Percentiles rank a stretch among this genome's conserved stretches.
Evolutionary conservation across 2,329 filamentous ascomycete genomes (phyloP).

Genomic region (Podosphaera xanthii): DNA sequence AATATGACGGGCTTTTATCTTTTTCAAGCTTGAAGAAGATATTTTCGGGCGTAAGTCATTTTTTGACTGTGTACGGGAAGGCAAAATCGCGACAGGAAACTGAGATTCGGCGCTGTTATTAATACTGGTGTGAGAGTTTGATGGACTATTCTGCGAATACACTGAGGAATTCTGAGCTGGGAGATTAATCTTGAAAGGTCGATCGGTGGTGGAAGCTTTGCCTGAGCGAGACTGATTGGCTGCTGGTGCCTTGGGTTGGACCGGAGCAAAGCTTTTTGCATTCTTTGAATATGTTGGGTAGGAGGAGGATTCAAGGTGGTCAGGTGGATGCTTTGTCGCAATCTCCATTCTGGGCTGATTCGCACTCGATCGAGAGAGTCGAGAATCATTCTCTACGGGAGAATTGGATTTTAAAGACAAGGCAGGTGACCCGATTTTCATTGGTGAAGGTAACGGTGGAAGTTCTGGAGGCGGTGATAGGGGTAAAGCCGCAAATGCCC

Average conservation of each 20-base stretch:
- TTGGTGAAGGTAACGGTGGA: neutral
- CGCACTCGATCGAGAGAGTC: conserved; percentile 57
- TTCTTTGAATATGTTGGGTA: conserved; percentile 9
- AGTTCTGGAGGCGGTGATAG: conserved; percentile 21
- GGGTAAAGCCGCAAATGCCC: conserved; percentile 10
- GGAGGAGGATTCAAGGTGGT: conserved; percentile 6
- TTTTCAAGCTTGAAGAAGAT: conserved; percentile 46
- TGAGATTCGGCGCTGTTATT: conserved; percentile 17
- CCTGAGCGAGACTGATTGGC: conserved; percentile 7
- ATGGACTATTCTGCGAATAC: neutral
- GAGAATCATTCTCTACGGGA: conserved; percentile 44
- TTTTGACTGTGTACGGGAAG: conserved; percentile 23
- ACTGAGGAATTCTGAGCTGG: conserved; percentile 7
- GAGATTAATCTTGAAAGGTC: conserved; percentile 7
- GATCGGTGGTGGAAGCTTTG: conserved; percentile 3
- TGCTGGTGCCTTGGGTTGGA: conserved; percentile 13
- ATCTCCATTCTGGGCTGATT: conserved; percentile 86
- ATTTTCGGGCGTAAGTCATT: conserved; percentile 37
- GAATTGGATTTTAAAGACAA: conserved; percentile 19
- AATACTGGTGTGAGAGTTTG: conserved; percentile 7
- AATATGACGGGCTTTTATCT: conserved; percentile 51
- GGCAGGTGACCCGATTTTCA: conserved; percentile 17
- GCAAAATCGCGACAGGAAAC: conserved; percentile 27
- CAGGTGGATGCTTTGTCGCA: conserved; percentile 5
- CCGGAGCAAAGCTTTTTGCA: conserved; percentile 4